Evolutionary conservation across 1,284 basidiomycete species (phyloP), one percentile per base, ranked within the genome.

Genomic region (Ceratobasidium papillatum): DNA sequence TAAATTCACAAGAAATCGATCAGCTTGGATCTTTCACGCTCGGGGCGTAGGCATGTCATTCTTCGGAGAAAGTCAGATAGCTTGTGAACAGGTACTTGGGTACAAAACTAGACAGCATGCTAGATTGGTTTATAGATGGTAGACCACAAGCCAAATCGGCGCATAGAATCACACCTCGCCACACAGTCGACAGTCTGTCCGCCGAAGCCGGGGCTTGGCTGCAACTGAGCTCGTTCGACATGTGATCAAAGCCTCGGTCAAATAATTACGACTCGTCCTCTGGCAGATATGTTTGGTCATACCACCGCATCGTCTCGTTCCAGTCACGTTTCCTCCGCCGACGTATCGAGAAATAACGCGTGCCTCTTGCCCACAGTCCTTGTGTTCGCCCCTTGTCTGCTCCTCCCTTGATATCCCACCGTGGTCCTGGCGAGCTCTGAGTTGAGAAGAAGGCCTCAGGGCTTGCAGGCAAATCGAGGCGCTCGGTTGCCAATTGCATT

Each of bases 321-420:
- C 93, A 95, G 79, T 95, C 94, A 77, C 93, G 86, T 82, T 95
- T 95, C 78, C 94, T 84, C 78, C 93, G 83, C 77, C 93, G 83
- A 75, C 86, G 86, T 72, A 94, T 84, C 3, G 92, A 94, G 80
- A 95, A 95, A 79, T 94, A 95, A 76, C 88, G 87, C 25, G 66
- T 88, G 83, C 63, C 86, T 85, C 74, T 89, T 77, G 90, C 89
- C 92, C 92, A 91, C 3, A 81, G 78, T 12, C 87, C 88, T 77
- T 85, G 83, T 27, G 91, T 86, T 63, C 91, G 85, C 2, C 92
- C 92, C 80, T 93, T 91, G 80, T 92, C 87, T 79, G 80, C 83
- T 43, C 87, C 88, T 3, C 88, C 90, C 17, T 81, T 83, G 66
- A 85, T 82, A 61, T 64, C 75, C 76, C 74, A 75, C 5, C 74